Conservation (phyloP, 2,329 filamentous ascomycete species). For the Dactylonectria macrodidyma region DNA sequence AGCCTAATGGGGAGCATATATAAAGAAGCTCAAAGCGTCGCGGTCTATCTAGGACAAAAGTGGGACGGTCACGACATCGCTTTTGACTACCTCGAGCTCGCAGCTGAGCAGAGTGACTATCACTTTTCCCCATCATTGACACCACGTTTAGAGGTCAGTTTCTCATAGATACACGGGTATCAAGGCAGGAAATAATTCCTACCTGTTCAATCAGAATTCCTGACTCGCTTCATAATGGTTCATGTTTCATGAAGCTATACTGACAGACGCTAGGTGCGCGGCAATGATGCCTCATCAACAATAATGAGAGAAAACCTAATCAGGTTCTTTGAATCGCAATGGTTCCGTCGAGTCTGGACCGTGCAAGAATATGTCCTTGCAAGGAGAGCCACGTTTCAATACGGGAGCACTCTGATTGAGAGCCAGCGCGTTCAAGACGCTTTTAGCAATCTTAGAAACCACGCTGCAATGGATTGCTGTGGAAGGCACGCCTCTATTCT, state of each 20-base stretch:
- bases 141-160: background rate
- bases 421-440: background rate
- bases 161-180: too few relatives aligned
- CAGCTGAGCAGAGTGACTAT: background rate
- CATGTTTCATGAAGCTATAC: background rate
- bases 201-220: background rate
- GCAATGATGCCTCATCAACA: background rate
- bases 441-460: background rate
- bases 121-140: background rate
- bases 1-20: background rate
- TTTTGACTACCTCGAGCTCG: background rate
- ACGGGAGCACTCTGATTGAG: background rate
- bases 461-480: background rate
- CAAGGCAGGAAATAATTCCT: background rate
- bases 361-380: background rate
- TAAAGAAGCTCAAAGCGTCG: background rate
- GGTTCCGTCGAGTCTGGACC: background rate
- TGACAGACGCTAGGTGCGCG: background rate
- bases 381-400: background rate
- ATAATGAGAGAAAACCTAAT: background rate
- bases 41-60: background rate
- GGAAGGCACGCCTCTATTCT: background rate
- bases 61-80: background rate
- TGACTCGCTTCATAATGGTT: background rate
- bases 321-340: background rate